A percentile compares a stretch with the other conserved stretches of the same genome.
Conservation (phyloP, 139 green algal genomes). For the Mychonastes homosphaera region DNA sequence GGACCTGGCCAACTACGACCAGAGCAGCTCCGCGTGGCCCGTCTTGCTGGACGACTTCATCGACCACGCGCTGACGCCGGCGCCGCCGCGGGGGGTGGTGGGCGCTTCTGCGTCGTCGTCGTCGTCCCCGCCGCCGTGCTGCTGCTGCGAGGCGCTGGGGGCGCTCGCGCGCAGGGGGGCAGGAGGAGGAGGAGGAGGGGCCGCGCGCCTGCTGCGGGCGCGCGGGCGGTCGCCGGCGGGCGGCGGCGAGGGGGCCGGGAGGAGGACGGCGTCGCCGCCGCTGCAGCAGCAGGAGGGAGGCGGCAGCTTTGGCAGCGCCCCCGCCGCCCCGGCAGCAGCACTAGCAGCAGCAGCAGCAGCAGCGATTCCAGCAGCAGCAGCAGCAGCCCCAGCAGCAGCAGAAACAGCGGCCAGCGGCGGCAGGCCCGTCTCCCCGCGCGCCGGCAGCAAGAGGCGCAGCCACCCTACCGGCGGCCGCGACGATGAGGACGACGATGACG, state of each 20-base stretch:
- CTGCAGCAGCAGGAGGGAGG: background rate
- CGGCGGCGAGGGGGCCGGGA: background rate
- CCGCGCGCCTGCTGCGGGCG: background rate
- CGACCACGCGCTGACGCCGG: background rate
- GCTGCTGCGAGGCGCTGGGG: background rate
- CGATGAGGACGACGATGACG: background rate
- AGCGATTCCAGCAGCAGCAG: background rate
- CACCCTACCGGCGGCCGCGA: too few relatives aligned
- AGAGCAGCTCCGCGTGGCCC: background rate
- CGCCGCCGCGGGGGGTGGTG: background rate
- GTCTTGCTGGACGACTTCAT: background rate
- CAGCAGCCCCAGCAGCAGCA: background rate
- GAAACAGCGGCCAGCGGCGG: background rate
- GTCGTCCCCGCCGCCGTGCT: too few relatives aligned
- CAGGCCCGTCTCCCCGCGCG: background rate
- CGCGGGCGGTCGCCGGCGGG: background rate
- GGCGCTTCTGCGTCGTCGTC: too few relatives aligned
- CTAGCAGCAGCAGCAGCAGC: background rate
- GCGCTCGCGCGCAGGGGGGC: background rate
- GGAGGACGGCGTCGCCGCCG: background rate
- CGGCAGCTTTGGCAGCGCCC: background rate
- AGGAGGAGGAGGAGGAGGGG: background rate
- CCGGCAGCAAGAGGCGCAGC: slow-evolving; percentile 1
- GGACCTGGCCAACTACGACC: slow-evolving; percentile 66
- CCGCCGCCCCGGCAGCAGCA: background rate